These are phyloP conservation scores for Epichloe gansuensis DNA, from an alignment of 2,329 filamentous ascomycete species.

Conservation along the genomic window DNA sequence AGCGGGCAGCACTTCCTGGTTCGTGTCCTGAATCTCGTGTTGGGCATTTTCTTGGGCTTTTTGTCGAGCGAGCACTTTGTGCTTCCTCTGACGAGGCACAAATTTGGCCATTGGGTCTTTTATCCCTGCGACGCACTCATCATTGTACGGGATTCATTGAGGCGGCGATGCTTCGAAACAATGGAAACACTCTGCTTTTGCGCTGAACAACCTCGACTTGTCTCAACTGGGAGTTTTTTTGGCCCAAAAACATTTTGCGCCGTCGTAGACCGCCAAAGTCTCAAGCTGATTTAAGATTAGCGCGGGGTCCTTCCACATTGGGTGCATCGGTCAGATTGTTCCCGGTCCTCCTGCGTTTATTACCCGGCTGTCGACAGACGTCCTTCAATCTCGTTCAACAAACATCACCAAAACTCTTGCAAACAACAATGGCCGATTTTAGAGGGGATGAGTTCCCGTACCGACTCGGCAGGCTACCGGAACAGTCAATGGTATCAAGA, in stretches of 20 bases:
- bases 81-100: slow-evolving; percentile 54
- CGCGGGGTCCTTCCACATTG: slow-evolving; percentile 15
- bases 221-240: neutral
- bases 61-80: slow-evolving; percentile 54
- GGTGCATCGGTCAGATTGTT: neutral
- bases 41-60: slow-evolving; percentile 33
- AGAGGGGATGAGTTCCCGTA: slow-evolving; percentile 51
- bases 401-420: slow-evolving; percentile 2
- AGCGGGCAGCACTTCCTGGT: slow-evolving; percentile 23
- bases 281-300: slow-evolving; percentile 20
- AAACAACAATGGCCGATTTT: slow-evolving; percentile 22
- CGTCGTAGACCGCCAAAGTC: slow-evolving; percentile 22
- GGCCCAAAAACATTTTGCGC: slow-evolving; percentile 22
- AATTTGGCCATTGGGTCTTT: slow-evolving; percentile 38
- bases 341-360: neutral
- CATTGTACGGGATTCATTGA: neutral
- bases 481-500: slow-evolving; percentile 53
- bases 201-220: neutral
- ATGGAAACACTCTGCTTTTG: neutral
- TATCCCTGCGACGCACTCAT: neutral
- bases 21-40: slow-evolving; percentile 26
- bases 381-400: neutral
- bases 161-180: slow-evolving; percentile 13
- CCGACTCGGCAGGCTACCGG: slow-evolving; percentile 47
- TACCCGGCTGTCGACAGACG: neutral